These are phyloP conservation scores for Aspergillus niger DNA, from an alignment of 2,329 filamentous ascomycete genomes.

Conservation along the genomic window DNA sequence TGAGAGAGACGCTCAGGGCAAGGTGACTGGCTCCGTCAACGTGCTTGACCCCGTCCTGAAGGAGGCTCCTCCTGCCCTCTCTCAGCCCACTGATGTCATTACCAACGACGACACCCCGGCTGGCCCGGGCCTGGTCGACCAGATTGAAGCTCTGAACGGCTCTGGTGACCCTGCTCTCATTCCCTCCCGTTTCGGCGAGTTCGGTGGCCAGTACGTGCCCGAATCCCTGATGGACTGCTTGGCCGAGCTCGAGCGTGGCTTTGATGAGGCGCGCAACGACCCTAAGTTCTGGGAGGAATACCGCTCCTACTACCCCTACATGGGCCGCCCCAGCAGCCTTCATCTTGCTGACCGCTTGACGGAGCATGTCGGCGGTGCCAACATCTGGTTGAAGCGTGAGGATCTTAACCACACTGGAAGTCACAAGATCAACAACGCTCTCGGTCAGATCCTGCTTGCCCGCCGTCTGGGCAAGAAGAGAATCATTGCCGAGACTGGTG, in stretches of 20 bases:
- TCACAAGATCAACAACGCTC: slow-evolving; percentile 99
- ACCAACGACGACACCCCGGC: slow-evolving; percentile 57
- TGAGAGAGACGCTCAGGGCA: slow-evolving; percentile 47
- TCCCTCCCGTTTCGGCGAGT: slow-evolving; percentile 88
- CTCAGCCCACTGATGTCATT: slow-evolving; percentile 64
- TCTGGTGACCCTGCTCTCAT: slow-evolving; percentile 60
- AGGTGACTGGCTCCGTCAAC: slow-evolving; percentile 65
- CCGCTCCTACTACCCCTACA: slow-evolving; percentile 93
- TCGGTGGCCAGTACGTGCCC: slow-evolving; percentile 95
- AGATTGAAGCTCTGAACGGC: slow-evolving; percentile 79
- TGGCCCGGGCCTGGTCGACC: slow-evolving; percentile 73
- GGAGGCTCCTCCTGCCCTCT: slow-evolving; percentile 55
- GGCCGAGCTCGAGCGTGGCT: slow-evolving; percentile 84
- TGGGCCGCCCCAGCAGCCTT: slow-evolving; percentile 89
- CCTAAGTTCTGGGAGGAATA: slow-evolving; percentile 97
- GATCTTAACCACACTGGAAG: slow-evolving; percentile 97
- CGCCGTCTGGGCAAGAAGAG: slow-evolving; percentile 86
- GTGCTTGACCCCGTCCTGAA: slow-evolving; percentile 68
- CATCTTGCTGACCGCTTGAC: slow-evolving; percentile 88
- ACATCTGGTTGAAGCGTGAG: slow-evolving; percentile 97
- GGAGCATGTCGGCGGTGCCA: slow-evolving; percentile 84
- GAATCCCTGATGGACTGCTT: slow-evolving; percentile 98
- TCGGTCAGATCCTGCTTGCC: slow-evolving; percentile 89
- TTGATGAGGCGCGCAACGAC: slow-evolving; percentile 83
- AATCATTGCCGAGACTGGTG: slow-evolving; percentile 97